Conservation (phyloP, 2,329 filamentous ascomycete species). For the Intubia oerlemansii region DNA sequence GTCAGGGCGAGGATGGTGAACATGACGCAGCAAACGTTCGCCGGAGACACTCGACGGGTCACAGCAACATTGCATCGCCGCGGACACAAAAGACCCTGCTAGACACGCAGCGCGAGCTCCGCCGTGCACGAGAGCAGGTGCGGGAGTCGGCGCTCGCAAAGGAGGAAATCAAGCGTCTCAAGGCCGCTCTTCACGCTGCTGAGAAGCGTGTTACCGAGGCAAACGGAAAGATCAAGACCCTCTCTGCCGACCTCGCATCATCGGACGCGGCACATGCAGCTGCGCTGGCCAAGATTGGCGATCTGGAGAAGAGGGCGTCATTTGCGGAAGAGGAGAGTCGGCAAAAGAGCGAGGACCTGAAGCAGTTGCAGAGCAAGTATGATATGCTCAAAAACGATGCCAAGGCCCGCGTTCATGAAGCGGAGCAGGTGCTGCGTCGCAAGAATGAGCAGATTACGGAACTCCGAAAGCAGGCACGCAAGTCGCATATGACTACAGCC, state of each 20-base stretch:
- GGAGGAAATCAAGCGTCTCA: constrained; percentile 30
- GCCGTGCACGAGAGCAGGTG: constrained; percentile 29
- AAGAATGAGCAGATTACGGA: constrained; percentile 35
- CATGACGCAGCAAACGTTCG: constrained; percentile 11
- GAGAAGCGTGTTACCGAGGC: constrained; percentile 21
- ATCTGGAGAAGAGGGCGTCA: constrained; percentile 12
- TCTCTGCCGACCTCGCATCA: constrained; percentile 13
- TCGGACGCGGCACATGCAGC: constrained; percentile 10
- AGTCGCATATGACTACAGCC: too few species aligned
- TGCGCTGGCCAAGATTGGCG: constrained; percentile 9
- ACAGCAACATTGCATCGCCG: too few species aligned
- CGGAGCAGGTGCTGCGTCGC: constrained; percentile 30
- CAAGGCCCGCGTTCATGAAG: constrained; percentile 31
- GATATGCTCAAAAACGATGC: constrained; percentile 30
- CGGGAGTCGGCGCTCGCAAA: constrained; percentile 28
- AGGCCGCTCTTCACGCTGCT: constrained; percentile 24
- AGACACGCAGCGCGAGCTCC: constrained; percentile 31
- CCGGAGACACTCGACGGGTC: too few species aligned
- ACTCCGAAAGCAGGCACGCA: constrained; percentile 22
- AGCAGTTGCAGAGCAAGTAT: constrained; percentile 24
- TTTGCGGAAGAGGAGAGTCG: constrained; percentile 12
- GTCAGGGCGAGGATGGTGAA: constrained; percentile 11
- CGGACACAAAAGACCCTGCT: constrained; percentile 27
- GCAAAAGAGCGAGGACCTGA: constrained; percentile 27
- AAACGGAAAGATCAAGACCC: constrained; percentile 15